Base-by-base conservation (phyloP, 352 stramenopile species). In the Pythium oligandrum region DNA sequence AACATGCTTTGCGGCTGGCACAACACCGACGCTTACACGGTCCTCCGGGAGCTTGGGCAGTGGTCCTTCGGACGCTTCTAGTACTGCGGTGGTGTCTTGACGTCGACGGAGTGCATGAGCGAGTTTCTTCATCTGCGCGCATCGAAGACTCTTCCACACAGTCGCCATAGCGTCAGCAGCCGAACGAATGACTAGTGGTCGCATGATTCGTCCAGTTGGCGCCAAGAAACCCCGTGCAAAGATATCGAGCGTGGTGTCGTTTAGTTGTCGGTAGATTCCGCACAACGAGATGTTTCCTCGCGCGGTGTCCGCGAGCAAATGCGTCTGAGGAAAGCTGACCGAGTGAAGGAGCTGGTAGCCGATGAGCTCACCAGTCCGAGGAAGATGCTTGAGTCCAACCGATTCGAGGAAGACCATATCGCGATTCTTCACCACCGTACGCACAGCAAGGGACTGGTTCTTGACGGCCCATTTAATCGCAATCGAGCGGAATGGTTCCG, bases 291-390 rank as follows among this genome's bases (percentile, higher is more conserved):
- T 66, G 38, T 75, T 73, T 7, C 68, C 74, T n/a, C 78, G 73
- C 38, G 77, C 53, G 52, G 80, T 68, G 40, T 63, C 66, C 0
- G 61, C 55, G 2, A 75, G 65, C 30, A 66, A 53, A 2, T 53
- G 55, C 10, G 75, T 74, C 44, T 83, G 59, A 4, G 68, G 66
- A 50, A 89, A 81, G 12, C 75, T 55, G 30, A 89, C 68, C 35
- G 74, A 86, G 63, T 87, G 78, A 10, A 82, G 50, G 26, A 90
- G 51, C 11, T 88, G 78, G 55, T 75, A 90, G n/a, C 76, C 76
- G 40, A 90, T 55, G 33, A 61, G 44, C 39, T 88, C 74, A 32
- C 71, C 71, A 4, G 57, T 74, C 17, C 63, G 53, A 11, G 60
- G 59, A 10, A 80, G 63, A 0, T 53, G 57, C 1, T 58, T 57